Evolutionary conservation across 2,329 filamentous ascomycete genomes (phyloP).

Genomic region (Hypoxylon sp.): DNA sequence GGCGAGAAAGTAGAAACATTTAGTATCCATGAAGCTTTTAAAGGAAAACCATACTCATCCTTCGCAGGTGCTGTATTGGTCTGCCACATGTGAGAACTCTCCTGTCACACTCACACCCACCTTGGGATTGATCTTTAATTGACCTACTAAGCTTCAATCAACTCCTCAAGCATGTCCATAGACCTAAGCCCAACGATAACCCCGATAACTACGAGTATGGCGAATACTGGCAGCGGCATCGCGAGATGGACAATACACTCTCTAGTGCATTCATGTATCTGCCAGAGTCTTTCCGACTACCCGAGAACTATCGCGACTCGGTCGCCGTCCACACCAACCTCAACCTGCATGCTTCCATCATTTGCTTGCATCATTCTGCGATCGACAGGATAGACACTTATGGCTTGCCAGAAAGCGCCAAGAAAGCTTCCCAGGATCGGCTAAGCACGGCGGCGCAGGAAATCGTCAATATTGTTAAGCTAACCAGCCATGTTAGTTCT

Average conservation of each 20-base stretch:
- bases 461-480: conserved; percentile 82
- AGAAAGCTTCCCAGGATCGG: conserved; percentile 74
- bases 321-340: conserved; percentile 85
- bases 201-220: conserved; percentile 79
- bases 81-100: conserved; percentile 63
- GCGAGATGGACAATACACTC: conserved; percentile 81
- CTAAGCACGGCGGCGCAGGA: conserved; percentile 84
- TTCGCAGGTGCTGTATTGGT: conserved; percentile 78
- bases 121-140: conserved; percentile 17
- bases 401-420: conserved; percentile 69
- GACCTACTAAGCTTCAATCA: conserved; percentile 66
- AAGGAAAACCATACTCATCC: conserved; percentile 69
- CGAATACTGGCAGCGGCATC: conserved; percentile 85
- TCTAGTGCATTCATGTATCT: conserved; percentile 81
- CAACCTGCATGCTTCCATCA: conserved; percentile 86
- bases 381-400: conserved; percentile 83
- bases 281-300: conserved; percentile 77
- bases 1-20: conserved; percentile 70
- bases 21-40: conserved; percentile 71
- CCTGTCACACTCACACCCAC: neutral
- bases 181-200: conserved; percentile 72
- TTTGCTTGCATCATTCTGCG: conserved; percentile 89
- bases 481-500: conserved; percentile 75
- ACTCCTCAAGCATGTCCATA: conserved; percentile 83
- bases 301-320: conserved; percentile 71